Conservation (phyloP, 495 filamentous ascomycete genomes). For the Emericellopsis terricola region DNA sequence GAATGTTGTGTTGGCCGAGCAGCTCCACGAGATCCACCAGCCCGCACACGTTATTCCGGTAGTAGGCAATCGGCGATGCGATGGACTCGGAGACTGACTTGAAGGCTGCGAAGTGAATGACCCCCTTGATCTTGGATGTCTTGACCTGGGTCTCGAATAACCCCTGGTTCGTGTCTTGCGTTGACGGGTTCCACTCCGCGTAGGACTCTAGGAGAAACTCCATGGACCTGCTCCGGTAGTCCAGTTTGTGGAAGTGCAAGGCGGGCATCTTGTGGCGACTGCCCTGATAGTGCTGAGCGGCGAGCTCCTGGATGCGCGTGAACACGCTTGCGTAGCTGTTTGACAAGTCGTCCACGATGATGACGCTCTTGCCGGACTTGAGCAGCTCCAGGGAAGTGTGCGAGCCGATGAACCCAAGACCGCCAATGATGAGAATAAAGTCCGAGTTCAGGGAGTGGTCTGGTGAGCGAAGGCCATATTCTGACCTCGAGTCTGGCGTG, state of each 20-base stretch:
- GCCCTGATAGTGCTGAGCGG: slow-evolving; percentile 26
- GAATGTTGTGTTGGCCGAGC: slow-evolving; percentile 39
- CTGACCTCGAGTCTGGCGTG: slow-evolving; percentile 4
- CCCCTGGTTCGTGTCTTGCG: slow-evolving; percentile 19
- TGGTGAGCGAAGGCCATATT: background rate
- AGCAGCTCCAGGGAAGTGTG: slow-evolving; percentile 46
- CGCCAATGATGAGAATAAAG: slow-evolving; percentile 45
- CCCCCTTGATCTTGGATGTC: slow-evolving; percentile 32
- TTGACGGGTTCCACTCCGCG: slow-evolving; percentile 17
- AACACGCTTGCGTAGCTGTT: slow-evolving; percentile 39
- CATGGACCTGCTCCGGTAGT: slow-evolving; percentile 30
- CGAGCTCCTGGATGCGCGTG: slow-evolving; percentile 30
- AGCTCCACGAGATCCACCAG: slow-evolving; percentile 38
- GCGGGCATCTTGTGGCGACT: slow-evolving; percentile 20
- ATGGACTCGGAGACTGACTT: slow-evolving; percentile 26
- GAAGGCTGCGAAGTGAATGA: slow-evolving; percentile 48
- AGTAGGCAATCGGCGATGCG: slow-evolving; percentile 37
- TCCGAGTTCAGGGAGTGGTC: slow-evolving; percentile 1
- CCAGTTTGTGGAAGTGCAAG: slow-evolving; percentile 35
- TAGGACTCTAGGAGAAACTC: slow-evolving; percentile 11
- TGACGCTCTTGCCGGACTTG: slow-evolving; percentile 39
- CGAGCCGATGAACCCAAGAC: slow-evolving; percentile 47
- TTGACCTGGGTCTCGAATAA: slow-evolving; percentile 14
- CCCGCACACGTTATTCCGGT: slow-evolving; percentile 47
- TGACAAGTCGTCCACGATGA: slow-evolving; percentile 46